Percentiles rank a stretch among this genome's conserved stretches.
These are phyloP conservation scores for Nissolia schottii DNA, from an alignment of 306 rosid species.

Conservation along the genomic window DNA sequence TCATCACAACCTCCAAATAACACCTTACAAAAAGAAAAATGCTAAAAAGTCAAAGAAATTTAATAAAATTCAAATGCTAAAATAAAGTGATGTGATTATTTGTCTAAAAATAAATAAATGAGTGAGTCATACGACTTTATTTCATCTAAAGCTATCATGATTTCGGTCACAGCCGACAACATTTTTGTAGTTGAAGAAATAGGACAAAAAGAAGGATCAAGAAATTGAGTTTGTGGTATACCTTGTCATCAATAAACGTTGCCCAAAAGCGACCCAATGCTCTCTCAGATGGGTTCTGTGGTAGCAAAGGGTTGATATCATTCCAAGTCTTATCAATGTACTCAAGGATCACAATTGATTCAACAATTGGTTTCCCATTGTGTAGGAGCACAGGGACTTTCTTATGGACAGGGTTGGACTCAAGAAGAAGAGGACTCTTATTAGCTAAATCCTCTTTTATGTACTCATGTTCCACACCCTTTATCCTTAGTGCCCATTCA, in stretches of 20 bases:
- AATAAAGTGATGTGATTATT: too few relatives aligned
- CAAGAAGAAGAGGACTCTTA: constrained; percentile 42
- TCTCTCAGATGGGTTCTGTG: constrained; percentile 22
- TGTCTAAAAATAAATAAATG: too few relatives aligned
- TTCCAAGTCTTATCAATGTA: constrained; percentile 56
- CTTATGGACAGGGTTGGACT: constrained; percentile 48
- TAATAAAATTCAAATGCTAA: too few relatives aligned
- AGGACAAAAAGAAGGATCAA: too few relatives aligned
- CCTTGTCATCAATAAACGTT: constrained; percentile 43
- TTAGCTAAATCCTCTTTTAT: constrained; percentile 33
- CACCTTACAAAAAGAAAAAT: too few relatives aligned
- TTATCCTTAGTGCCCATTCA: constrained; percentile 44
- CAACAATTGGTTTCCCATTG: constrained; percentile 24
- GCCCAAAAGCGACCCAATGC: constrained; percentile 54
- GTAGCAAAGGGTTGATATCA: constrained; percentile 37
- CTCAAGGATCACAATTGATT: constrained; percentile 49
- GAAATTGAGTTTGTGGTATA: too few relatives aligned
- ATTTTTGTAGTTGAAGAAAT: too few relatives aligned
- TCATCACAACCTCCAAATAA: neutral
- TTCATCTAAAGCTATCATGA: too few relatives aligned
- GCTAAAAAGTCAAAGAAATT: too few relatives aligned
- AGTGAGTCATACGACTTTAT: too few relatives aligned
- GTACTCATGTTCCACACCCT: constrained; percentile 46
- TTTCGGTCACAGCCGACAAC: too few relatives aligned
- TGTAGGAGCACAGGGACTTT: constrained; percentile 45